phyloP scores from a whole-genome alignment of 2,329 filamentous ascomycete species.

The Phaeophleospora eucalypticola region DNA sequence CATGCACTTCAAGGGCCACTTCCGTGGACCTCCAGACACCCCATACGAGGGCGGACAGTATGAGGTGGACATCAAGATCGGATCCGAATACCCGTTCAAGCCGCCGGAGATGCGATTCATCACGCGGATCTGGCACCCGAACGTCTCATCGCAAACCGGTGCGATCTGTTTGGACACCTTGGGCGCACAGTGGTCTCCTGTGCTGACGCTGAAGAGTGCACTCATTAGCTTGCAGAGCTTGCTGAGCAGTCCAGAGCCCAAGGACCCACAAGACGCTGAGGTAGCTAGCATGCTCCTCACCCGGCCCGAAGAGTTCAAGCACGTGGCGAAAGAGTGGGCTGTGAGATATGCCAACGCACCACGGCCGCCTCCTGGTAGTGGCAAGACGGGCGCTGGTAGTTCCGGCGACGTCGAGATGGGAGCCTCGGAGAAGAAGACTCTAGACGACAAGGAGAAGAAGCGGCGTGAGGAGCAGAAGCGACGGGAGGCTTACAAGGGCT shows the following conservation, averaged over 20 bases:
- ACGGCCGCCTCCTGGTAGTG: slow-evolving; percentile 50
- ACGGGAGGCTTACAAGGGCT: slow-evolving; percentile 69
- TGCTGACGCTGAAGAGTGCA: slow-evolving; percentile 92
- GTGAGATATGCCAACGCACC: slow-evolving; percentile 77
- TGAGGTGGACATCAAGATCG: slow-evolving; percentile 79
- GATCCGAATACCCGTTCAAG: slow-evolving; percentile 86
- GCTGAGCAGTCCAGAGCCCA: slow-evolving; percentile 88
- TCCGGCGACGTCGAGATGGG: slow-evolving; percentile 20
- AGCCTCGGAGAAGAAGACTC: slow-evolving; percentile 45
- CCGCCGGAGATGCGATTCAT: slow-evolving; percentile 86
- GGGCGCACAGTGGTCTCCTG: slow-evolving; percentile 85
- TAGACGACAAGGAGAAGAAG: slow-evolving; percentile 52
- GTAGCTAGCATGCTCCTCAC: slow-evolving; percentile 86
- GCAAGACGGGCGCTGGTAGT: slow-evolving; percentile 25
- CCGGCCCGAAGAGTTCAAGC: slow-evolving; percentile 72
- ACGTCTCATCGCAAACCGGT: slow-evolving; percentile 75
- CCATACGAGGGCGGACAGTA: slow-evolving; percentile 87
- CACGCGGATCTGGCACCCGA: slow-evolving; percentile 96
- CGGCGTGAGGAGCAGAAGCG: slow-evolving; percentile 49
- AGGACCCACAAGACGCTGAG: slow-evolving; percentile 94
- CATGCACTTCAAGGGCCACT: slow-evolving; percentile 76
- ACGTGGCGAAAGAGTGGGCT: slow-evolving; percentile 86
- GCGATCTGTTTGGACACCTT: slow-evolving; percentile 96
- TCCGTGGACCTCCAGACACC: slow-evolving; percentile 83
- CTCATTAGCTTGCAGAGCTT: slow-evolving; percentile 90